phyloP scores from a whole-genome alignment of 805 yeast species.

The Clavispora carvajalis region DNA sequence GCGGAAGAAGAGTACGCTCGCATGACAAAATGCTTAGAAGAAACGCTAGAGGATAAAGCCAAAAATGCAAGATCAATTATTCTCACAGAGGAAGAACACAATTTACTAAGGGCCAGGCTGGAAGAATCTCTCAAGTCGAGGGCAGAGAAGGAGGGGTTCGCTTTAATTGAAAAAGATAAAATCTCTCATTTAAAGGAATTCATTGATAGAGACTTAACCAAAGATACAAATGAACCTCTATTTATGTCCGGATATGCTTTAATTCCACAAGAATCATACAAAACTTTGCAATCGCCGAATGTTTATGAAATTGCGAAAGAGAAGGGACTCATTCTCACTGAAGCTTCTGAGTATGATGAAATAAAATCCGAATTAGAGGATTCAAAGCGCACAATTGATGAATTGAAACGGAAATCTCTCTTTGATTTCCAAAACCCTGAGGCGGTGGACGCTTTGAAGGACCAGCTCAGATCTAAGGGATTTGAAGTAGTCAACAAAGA shows the following conservation, averaged over 20 bases:
- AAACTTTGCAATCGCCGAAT: constrained; percentile 1
- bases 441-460: constrained; percentile 3
- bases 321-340: background rate
- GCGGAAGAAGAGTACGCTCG: constrained; percentile 20
- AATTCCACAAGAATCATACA: background rate
- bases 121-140: constrained; percentile 1
- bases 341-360: constrained; percentile 1
- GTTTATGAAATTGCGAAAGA: background rate
- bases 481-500: constrained; percentile 5
- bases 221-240: background rate
- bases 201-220: background rate
- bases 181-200: background rate
- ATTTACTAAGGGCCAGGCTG: background rate
- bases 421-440: constrained; percentile 2
- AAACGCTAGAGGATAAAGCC: constrained; percentile 8
- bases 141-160: background rate
- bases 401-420: background rate
- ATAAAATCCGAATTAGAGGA: constrained; percentile 3
- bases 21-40: constrained; percentile 7
- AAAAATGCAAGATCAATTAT: constrained; percentile 2
- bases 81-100: constrained; percentile 3
- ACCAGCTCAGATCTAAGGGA: constrained; percentile 4
- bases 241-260: background rate
- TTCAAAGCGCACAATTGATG: background rate
- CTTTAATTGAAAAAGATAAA: background rate